A percentile compares a stretch with the other conserved stretches of the same genome.
Evolutionary conservation across 2,329 filamentous ascomycete genomes (phyloP).

Genomic region (Ramularia collo-cygni): DNA sequence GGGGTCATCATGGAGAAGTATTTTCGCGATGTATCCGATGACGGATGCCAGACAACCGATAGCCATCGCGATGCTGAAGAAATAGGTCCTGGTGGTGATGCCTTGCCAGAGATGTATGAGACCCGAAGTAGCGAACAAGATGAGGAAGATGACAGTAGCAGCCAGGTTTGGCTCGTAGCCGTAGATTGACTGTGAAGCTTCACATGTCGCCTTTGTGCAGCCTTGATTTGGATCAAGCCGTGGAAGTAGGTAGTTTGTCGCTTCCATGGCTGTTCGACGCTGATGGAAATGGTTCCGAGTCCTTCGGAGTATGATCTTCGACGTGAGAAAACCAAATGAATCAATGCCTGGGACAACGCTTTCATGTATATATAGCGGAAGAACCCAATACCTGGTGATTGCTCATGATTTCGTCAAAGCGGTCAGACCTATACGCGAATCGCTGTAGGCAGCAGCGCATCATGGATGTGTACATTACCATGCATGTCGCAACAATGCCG

Average conservation of each 20-base stretch:
- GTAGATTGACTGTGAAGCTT: constrained; percentile 21
- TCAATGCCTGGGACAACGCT: too few species aligned
- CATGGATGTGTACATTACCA: too few species aligned
- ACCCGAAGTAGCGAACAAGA: constrained; percentile 29
- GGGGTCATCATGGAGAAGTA: constrained; percentile 37
- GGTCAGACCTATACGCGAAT: too few species aligned
- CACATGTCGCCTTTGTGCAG: constrained; percentile 26
- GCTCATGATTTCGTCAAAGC: too few species aligned
- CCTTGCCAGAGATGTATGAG: constrained; percentile 29
- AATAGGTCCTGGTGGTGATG: constrained; percentile 28
- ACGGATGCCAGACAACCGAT: constrained; percentile 38
- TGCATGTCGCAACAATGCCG: too few species aligned
- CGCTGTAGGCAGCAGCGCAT: too few species aligned
- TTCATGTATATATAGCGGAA: too few species aligned
- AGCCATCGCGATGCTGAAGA: constrained; percentile 37
- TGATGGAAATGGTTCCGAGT: too few species aligned
- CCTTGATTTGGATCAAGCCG: constrained; percentile 20
- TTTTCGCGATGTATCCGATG: constrained; percentile 38
- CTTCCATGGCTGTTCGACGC: constrained; percentile 5
- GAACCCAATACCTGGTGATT: too few species aligned
- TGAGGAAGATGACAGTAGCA: constrained; percentile 36
- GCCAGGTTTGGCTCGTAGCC: constrained; percentile 33
- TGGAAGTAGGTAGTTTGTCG: constrained; percentile 10
- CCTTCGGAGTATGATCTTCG: too few species aligned
- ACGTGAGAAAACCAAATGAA: too few species aligned